These are phyloP conservation scores for Penicillium sp. DNA, from an alignment of 2,329 filamentous ascomycete genomes.

Conservation along the genomic window DNA sequence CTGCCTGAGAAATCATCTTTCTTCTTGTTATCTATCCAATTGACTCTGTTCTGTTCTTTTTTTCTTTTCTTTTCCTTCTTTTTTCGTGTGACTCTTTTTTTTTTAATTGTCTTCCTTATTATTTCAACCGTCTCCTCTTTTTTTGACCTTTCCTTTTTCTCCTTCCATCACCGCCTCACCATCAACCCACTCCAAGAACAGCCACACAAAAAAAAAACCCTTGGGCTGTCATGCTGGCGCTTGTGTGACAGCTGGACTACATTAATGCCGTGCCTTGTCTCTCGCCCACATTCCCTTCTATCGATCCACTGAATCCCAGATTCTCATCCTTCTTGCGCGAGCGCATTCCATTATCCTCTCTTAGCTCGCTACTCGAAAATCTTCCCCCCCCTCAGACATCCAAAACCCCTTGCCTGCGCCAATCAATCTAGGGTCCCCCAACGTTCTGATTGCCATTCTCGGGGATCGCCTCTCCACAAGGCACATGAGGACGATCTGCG, in stretches of 20 bases:
- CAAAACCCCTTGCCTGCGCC: slow-evolving; percentile 18
- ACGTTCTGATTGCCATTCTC: slow-evolving; percentile 30
- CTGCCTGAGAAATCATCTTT: slow-evolving; percentile 18
- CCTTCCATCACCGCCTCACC: slow-evolving; percentile 2
- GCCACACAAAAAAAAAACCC: slow-evolving; percentile 7
- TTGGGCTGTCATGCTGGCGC: slow-evolving; percentile 37
- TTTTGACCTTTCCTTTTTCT: slow-evolving; percentile 10
- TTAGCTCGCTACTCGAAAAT: slow-evolving; percentile 5
- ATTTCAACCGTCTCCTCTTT: not conserved
- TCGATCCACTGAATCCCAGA: slow-evolving; percentile 35
- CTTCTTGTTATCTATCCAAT: slow-evolving; percentile 15
- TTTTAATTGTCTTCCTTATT: not conserved
- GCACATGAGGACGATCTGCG: slow-evolving; percentile 41
- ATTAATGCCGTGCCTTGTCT: slow-evolving; percentile 39
- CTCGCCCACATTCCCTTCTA: slow-evolving; percentile 37
- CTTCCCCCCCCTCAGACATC: slow-evolving; percentile 4
- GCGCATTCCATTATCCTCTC: slow-evolving; percentile 34
- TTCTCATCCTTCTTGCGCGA: slow-evolving; percentile 31
- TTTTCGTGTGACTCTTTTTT: slow-evolving; percentile 6
- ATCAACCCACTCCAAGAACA: not conserved
- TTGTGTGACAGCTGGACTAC: slow-evolving; percentile 41
- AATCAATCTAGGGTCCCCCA: slow-evolving; percentile 32
- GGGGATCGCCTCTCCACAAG: slow-evolving; percentile 26
- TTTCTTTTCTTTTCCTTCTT: slow-evolving; percentile 7
- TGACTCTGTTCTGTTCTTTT: slow-evolving; percentile 10